Base-by-base conservation (phyloP, 2,329 filamentous ascomycete species). In the Clarireedia hainanense region DNA sequence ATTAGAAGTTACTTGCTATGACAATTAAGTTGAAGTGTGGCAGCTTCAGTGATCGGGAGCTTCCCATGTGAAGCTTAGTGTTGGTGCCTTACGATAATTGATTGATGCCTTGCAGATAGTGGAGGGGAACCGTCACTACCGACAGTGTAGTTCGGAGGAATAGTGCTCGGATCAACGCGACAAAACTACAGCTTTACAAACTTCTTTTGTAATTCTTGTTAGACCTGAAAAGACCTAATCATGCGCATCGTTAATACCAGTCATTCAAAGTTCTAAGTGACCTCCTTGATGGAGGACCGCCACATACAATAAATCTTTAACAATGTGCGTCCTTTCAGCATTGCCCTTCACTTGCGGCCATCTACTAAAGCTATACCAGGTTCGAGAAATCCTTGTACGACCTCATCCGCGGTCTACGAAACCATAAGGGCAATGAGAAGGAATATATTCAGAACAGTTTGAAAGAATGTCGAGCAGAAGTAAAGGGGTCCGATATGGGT, bases 331-430 rank as follows among this genome's bases (percentile, higher is more conserved):
- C 47, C 15, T 23, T 55, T 40, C 26, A 24, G 20, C 14, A 27
- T 47, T 5, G 6, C 14, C 37, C 27, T 26, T 40, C 27, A 36
- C 12, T 20, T 4, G 14, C 27, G 36, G 34, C 12, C 4, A 50
- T 48, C 23, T 50, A 24, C 54, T 61, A 58, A 63, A 36, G 26
- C 36, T 49, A 17, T 56, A 12, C 6, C 47, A 97, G 91, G 94
- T 99, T 99, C 76, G 94, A 99, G 74, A 99, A 99, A 75, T 96
- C 94, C 43, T 83, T 99, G 20, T 96, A 96, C 74, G 92, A 97
- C 83, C 91, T 99, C 78, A 99, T 99, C 67, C 84, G 91, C 73
- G 94, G 94, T 67, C 78, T 99, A 69, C 86, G 94, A 63, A 94
- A 92, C 71, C 91, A 97, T 76, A 96, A 96, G 73, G 92, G 92